A percentile compares a stretch with the other conserved stretches of the same genome.
These are phyloP conservation scores for Litsea cubeba DNA, from an alignment of 164 flowering plant genomes.

Conservation along the genomic window DNA sequence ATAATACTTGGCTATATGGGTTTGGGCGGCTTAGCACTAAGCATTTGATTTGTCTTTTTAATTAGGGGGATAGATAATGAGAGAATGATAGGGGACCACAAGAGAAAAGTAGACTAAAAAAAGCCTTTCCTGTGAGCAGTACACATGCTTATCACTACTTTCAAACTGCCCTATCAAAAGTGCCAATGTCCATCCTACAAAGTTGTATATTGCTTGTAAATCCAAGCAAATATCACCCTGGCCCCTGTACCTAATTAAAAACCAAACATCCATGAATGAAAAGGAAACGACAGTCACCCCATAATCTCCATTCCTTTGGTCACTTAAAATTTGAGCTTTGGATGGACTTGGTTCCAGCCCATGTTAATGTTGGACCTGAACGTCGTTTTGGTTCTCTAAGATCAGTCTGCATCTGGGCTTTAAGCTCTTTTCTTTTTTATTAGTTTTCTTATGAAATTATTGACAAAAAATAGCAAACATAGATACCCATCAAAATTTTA, in stretches of 20 bases:
- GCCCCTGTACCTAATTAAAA: neutral
- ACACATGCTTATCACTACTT: conserved; percentile 22
- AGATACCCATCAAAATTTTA: too few species aligned
- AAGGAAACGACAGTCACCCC: neutral
- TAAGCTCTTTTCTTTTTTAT: too few species aligned
- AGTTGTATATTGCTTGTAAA: neutral
- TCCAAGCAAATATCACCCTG: too few species aligned
- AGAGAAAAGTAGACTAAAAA: too few species aligned
- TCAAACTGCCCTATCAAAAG: conserved; percentile 8
- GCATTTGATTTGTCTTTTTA: neutral
- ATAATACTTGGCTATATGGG: conserved; percentile 6
- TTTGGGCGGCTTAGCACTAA: conserved; percentile 20
- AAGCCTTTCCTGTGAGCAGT: conserved; percentile 9
- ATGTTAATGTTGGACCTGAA: too few species aligned
- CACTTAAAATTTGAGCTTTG: too few species aligned
- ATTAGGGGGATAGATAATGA: conserved; percentile 6
- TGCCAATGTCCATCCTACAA: conserved; percentile 20
- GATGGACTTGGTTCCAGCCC: too few species aligned
- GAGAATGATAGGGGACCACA: conserved; percentile 10
- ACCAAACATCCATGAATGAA: neutral
- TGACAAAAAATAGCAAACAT: too few species aligned
- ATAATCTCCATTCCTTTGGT: neutral
- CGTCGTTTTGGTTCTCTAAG: too few species aligned
- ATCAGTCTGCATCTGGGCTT: too few species aligned
- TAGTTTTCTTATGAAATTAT: too few species aligned